These are phyloP conservation scores for Coprinellus aureogranulatus DNA, from an alignment of 768 basidiomycete genomes.

Conservation along the genomic window DNA sequence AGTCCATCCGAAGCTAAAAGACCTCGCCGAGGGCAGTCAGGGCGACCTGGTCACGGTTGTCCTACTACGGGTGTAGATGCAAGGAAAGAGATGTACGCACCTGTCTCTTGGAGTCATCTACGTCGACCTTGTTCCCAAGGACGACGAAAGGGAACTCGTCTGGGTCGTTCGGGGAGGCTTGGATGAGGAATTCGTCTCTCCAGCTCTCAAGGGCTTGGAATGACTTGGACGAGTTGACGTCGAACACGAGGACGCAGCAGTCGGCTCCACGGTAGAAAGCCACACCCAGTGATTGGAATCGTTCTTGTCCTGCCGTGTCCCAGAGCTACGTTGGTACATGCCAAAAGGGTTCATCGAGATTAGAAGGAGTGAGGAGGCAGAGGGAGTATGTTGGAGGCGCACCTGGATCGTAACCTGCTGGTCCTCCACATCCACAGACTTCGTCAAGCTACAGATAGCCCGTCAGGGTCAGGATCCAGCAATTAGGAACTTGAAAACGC, in stretches of 20 bases:
- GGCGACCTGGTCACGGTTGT: too few relatives aligned
- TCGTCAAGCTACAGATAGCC: slow-evolving; percentile 68
- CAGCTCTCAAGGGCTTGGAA: slow-evolving; percentile 99
- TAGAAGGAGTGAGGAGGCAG: background rate
- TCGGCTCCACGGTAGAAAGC: slow-evolving; percentile 99
- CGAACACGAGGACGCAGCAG: slow-evolving; percentile 98
- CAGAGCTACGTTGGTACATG: slow-evolving; percentile 61
- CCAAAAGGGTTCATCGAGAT: background rate
- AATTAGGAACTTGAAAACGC: slow-evolving; percentile 29
- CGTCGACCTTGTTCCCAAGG: slow-evolving; percentile 98
- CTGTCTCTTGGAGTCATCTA: slow-evolving; percentile 98
- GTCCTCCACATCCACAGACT: slow-evolving; percentile 98
- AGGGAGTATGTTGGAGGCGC: slow-evolving; percentile 6
- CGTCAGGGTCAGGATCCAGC: background rate
- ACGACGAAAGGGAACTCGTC: slow-evolving; percentile 99
- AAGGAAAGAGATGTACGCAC: slow-evolving; percentile 38
- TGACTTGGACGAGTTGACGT: slow-evolving; percentile 97
- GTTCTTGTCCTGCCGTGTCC: slow-evolving; percentile 99
- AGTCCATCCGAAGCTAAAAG: too few relatives aligned
- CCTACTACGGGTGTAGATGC: too few relatives aligned
- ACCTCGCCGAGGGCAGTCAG: too few relatives aligned
- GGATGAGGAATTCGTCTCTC: slow-evolving; percentile 98
- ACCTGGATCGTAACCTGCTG: slow-evolving; percentile 99
- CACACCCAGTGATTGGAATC: slow-evolving; percentile 98
- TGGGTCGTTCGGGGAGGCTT: slow-evolving; percentile 97